A percentile compares a stretch with the other conserved stretches of the same genome.
Conservation (phyloP, 345 rosid species). For the Eucalyptus microcorys region DNA sequence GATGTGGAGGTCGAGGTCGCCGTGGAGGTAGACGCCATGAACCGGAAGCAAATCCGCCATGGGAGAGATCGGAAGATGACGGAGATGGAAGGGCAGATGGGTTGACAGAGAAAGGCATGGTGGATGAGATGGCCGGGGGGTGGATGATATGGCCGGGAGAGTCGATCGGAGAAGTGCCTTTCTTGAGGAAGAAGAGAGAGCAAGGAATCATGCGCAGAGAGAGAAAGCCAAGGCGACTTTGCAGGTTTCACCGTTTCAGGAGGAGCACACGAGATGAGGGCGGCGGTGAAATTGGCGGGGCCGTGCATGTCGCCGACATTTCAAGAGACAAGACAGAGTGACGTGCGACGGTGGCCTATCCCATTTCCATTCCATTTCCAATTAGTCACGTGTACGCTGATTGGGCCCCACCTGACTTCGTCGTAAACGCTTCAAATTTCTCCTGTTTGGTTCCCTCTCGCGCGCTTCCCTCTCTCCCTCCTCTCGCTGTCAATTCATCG, state of each 20-base stretch:
- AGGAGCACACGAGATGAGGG: not conserved
- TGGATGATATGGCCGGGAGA: not conserved
- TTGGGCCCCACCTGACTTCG: no score
- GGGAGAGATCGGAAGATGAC: not conserved
- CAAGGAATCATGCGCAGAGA: not conserved
- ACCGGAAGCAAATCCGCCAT: not conserved
- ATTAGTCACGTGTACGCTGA: no score
- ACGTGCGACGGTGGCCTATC: not conserved
- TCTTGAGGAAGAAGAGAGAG: not conserved
- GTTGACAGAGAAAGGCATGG: not conserved
- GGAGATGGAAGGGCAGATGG: not conserved
- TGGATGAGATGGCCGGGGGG: not conserved
- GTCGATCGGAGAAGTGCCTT: not conserved
- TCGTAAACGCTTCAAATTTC: no score
- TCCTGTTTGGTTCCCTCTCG: no score
- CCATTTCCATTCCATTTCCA: not conserved
- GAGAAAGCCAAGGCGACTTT: not conserved
- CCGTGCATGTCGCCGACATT: no score
- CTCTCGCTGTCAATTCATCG: no score
- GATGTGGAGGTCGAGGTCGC: slow-evolving; percentile 66
- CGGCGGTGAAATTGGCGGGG: no score
- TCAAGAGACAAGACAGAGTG: not conserved
- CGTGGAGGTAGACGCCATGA: slow-evolving; percentile 37
- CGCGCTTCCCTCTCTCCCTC: no score
- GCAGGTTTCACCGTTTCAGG: not conserved